Base-by-base conservation (phyloP, 352 stramenopile genomes). In the Globisporangium camurandrum region DNA sequence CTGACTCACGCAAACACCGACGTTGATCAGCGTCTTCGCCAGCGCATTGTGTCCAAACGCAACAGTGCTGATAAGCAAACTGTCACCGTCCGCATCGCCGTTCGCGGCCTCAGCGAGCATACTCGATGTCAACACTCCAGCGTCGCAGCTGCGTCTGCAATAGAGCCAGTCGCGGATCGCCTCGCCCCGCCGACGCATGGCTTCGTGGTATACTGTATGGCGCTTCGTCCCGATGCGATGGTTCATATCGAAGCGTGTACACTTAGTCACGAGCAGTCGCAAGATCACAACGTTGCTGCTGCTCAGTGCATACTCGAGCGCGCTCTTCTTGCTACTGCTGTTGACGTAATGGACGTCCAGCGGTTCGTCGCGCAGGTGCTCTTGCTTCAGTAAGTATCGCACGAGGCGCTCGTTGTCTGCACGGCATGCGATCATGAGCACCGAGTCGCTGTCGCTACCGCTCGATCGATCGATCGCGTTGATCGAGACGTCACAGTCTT, bases 401-500 rank as follows among this genome's bases (percentile, higher is more conserved):
- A 68, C 57, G 7, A 49, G 39, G 8, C 22, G 40, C 0, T 62
- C 22, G 2, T 64, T 53, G 19, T 30, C 48, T 7, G 43, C 31
- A 14, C 62, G 56, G 23, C 61, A 69, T 10, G 66, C 66, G 9
- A 66, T 31, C 52, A 76, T 61, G 1, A 79, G 49, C 17, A 76
- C 38, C 0, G 66, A 70, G n/a, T 61, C 52, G 1, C 26, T 28
- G 5, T 53, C 57, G 4, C 26, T 40, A 4, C 31, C 27, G 23
- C 27, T 20, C 9, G 51, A 24, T 26, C 6, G 19, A 24, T 71
- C 64, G 0, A 64, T 55, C 14, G 50, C 37, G 30, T 75, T 75
- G 8, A 75, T 60, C 0, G 63, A 69, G 11, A 76, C 55, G 9
- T 54, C 44, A 24, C 50, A 80, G 31, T 80, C 69, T 4, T 76